Percentiles rank a stretch among this genome's conserved stretches.
phyloP scores from a whole-genome alignment of 176 grass and related monocot genomes.

The Tuctoria greenei region DNA sequence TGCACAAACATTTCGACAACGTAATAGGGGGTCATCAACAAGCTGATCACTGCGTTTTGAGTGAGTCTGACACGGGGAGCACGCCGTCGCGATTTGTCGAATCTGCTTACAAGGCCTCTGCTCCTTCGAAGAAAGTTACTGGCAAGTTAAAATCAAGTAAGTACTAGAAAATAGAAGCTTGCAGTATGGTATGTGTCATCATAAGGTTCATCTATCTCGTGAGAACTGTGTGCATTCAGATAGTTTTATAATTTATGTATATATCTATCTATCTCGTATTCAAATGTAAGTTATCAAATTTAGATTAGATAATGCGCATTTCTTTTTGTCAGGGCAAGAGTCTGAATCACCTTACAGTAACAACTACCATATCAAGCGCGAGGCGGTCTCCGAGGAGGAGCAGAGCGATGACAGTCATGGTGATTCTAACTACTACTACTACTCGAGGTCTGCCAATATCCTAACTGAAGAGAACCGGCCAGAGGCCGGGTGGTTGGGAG shows the following conservation, averaged over 20 bases:
- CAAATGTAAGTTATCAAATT: not conserved
- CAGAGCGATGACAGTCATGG: not conserved
- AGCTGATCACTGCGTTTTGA: not conserved
- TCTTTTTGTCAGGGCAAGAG: constrained; percentile 29
- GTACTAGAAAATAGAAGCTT: not conserved
- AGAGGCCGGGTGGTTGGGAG: too few species aligned
- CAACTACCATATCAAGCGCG: not conserved
- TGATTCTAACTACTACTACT: constrained; percentile 14
- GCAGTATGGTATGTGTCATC: not conserved
- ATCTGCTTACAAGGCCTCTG: not conserved
- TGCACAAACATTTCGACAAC: not conserved
- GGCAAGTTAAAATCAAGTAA: constrained; percentile 8
- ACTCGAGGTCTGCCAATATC: constrained; percentile 23
- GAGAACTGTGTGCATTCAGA: not conserved
- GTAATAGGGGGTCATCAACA: not conserved
- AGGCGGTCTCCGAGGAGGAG: constrained; percentile 11
- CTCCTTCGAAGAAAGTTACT: constrained; percentile 13
- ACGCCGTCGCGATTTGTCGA: not conserved
- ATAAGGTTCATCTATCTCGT: not conserved
- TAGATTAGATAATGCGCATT: not conserved
- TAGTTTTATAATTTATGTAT: too few species aligned
- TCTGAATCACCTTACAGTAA: not conserved
- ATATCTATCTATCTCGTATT: not conserved
- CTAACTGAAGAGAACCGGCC: not conserved
- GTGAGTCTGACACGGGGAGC: not conserved